A percentile compares a stretch with the other conserved stretches of the same genome.
Evolutionary conservation across 2,329 filamentous ascomycete genomes (phyloP).

Genomic region (Aspergillus pseudoviridinutans): DNA sequence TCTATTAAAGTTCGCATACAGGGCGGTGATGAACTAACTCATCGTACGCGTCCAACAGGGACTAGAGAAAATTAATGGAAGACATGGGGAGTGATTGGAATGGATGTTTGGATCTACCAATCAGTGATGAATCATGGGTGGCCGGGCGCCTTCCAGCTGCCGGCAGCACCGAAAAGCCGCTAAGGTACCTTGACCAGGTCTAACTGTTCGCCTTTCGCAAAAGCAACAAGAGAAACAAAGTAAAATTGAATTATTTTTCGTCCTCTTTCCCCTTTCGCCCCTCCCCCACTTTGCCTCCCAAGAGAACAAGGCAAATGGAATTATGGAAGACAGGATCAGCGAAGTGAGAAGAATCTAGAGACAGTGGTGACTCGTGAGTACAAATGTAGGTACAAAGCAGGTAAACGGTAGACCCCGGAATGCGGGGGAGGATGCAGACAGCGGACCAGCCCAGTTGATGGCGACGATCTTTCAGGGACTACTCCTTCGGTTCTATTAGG

Average conservation of each 20-base stretch:
- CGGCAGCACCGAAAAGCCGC: background rate
- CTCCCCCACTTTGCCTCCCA: background rate
- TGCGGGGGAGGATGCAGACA: conserved; percentile 2
- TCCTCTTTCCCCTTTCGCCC: too few relatives aligned
- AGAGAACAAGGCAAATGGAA: background rate
- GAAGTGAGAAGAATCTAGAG: background rate
- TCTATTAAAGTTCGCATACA: background rate
- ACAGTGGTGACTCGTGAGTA: background rate
- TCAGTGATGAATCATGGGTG: background rate
- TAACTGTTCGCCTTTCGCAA: background rate
- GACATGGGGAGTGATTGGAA: background rate
- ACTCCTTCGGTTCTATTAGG: background rate
- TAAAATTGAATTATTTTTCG: too few relatives aligned
- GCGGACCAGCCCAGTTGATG: background rate
- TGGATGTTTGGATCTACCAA: background rate
- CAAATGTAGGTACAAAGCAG: too few relatives aligned
- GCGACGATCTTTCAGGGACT: conserved; percentile 14
- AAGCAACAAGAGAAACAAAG: too few relatives aligned
- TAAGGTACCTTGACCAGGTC: background rate
- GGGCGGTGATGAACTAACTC: background rate
- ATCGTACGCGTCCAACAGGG: background rate
- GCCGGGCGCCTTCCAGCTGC: background rate
- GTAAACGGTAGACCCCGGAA: background rate
- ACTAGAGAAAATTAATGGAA: too few relatives aligned
- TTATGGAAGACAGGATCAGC: background rate